Evolutionary conservation across 805 yeast genomes (phyloP), one percentile per base, ranked within the genome.

Genomic region (Komagataella pastoris): DNA sequence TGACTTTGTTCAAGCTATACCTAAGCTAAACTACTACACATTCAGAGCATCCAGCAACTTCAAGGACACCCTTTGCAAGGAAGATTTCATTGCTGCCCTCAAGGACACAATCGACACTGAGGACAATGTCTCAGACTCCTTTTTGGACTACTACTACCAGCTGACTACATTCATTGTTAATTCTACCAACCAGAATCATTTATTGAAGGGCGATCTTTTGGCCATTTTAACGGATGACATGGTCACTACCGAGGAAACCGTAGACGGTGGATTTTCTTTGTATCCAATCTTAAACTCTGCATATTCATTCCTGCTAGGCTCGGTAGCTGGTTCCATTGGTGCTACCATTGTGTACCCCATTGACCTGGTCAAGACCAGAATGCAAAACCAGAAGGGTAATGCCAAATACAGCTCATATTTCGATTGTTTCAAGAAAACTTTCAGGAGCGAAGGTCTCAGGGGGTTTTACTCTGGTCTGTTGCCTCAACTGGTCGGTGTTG

Each of bases 321-420:
- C 97, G 3, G 76, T 90, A 50, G 98, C 99, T 36, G 99, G 99
- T 54, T 93, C 97, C 59, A 81, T 91, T 67, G 99, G 99, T 55
- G 97, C 99, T n/a, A 88, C 97, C 5, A 87, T 85, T 14, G 99
- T 91, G 47, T 91, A 91, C 65, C 99, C 99, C 36, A 93, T 93
- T 58, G 99, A 91, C 69, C 74, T 93, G 65, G 89, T 91, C 57
- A 91, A 91, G 70, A 91, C 99, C 4, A 80, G 98, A 66, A 88
- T 91, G 95, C 99, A 91, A 70, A 95, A 95, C 55, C 98, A 91
- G 71, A 79, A 88, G 57, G 79, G 80, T 54, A 73, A 78, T 49
- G 69, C 83, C 1, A 70, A 81, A 49, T 91, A 91, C 68, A 79
- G 77, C 55, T 88, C 86, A 61, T 89, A 96, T 7, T 54, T 82